Evolutionary conservation across 2,329 filamentous ascomycete genomes (phyloP).

Genomic region (Verticillium isaacii): DNA sequence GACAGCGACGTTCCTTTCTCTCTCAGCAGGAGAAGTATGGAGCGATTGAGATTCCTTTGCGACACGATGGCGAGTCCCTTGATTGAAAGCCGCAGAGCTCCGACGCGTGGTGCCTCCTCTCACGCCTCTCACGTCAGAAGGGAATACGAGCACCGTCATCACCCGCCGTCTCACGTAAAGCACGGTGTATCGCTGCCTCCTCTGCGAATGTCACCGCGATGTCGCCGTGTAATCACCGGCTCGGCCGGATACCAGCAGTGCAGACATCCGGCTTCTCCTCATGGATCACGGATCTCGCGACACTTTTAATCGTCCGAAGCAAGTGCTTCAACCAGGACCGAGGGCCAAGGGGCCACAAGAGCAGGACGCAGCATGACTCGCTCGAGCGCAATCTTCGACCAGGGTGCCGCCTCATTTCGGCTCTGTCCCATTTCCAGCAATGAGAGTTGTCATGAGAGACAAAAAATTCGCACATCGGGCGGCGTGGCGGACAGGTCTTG

Average conservation of each 20-base stretch:
- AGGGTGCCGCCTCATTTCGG: not conserved
- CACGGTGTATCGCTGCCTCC: not conserved
- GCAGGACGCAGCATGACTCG: not conserved
- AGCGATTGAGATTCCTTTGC: not conserved
- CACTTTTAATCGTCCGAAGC: not conserved
- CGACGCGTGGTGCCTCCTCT: not conserved
- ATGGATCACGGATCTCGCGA: not conserved
- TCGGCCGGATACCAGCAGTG: not conserved
- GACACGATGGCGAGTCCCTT: not conserved
- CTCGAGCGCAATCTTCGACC: not conserved
- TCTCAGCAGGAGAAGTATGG: too few species aligned
- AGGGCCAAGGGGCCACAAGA: not conserved
- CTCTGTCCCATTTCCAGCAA: not conserved
- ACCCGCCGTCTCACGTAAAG: not conserved
- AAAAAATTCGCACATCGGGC: not conserved
- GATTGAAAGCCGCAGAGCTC: not conserved
- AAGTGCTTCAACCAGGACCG: not conserved
- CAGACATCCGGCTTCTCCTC: not conserved
- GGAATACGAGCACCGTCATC: not conserved
- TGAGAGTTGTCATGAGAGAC: not conserved
- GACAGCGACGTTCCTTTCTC: too few species aligned
- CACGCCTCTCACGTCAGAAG: too few species aligned
- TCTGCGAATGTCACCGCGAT: not conserved
- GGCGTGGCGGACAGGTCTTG: not conserved
- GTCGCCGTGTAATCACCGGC: too few species aligned